Evolutionary conservation across 1,284 basidiomycete species (phyloP).

Genomic region (Cryptococcus sp.): DNA sequence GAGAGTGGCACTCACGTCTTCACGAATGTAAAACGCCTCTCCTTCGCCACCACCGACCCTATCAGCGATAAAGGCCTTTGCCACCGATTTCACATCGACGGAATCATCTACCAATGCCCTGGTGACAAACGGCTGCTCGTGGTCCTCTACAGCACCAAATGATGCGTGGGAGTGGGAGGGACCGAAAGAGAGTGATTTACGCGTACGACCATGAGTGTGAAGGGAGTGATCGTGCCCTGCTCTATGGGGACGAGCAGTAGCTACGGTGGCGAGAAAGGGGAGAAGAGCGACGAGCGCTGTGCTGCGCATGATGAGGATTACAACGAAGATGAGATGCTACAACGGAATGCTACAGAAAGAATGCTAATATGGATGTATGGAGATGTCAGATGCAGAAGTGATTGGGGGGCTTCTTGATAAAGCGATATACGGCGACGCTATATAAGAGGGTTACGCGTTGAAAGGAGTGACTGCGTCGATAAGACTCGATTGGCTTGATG

Average conservation of each 20-base stretch:
- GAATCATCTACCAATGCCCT: slow-evolving; percentile 11
- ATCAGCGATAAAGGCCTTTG: slow-evolving; percentile 31
- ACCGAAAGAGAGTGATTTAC: slow-evolving; percentile 80
- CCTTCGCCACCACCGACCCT: slow-evolving; percentile 34
- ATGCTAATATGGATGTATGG: background rate
- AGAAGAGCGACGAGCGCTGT: slow-evolving; percentile 50
- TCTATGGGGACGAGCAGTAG: slow-evolving; percentile 24
- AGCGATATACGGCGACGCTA: background rate
- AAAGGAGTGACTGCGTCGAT: too few species aligned
- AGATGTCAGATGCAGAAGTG: background rate
- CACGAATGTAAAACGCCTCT: slow-evolving; percentile 47
- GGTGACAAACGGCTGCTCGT: slow-evolving; percentile 38
- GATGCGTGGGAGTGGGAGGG: slow-evolving; percentile 70
- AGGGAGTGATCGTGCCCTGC: slow-evolving; percentile 11
- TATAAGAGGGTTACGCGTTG: too few species aligned
- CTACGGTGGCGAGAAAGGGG: slow-evolving; percentile 45
- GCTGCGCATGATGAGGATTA: slow-evolving; percentile 48
- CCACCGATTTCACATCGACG: slow-evolving; percentile 31
- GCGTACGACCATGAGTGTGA: slow-evolving; percentile 29
- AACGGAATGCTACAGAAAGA: background rate
- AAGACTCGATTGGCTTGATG: too few species aligned
- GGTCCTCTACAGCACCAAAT: slow-evolving; percentile 59
- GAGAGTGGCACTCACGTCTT: slow-evolving; percentile 48
- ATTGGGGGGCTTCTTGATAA: background rate
- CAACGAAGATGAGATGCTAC: slow-evolving; percentile 11